These are phyloP conservation scores for Phytophthora kernoviae DNA, from an alignment of 352 stramenopile species.

Conservation along the genomic window DNA sequence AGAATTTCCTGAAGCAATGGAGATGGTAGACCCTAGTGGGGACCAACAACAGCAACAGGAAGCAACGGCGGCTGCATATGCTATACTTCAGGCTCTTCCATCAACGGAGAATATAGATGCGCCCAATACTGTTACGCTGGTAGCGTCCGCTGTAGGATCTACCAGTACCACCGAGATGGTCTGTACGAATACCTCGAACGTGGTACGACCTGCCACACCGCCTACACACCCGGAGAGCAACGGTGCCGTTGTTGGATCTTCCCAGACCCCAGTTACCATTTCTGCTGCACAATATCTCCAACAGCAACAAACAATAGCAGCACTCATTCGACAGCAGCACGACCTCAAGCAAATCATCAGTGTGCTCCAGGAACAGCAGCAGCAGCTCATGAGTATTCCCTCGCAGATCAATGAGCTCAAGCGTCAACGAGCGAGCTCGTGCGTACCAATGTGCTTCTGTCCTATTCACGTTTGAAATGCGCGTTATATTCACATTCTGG, in stretches of 20 bases:
- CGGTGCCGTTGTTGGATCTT: conserved; percentile 16
- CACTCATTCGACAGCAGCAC: conserved; percentile 79
- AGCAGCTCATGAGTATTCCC: conserved; percentile 74
- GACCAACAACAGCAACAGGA: conserved; percentile 32
- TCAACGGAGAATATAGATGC: conserved; percentile 16
- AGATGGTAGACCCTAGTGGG: conserved; percentile 19
- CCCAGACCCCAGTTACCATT: conserved; percentile 71
- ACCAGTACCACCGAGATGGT: conserved; percentile 5
- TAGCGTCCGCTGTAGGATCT: conserved; percentile 2
- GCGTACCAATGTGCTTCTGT: conserved; percentile 7
- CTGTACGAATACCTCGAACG: conserved; percentile 8
- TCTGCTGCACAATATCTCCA: conserved; percentile 75
- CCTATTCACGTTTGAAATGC: not conserved
- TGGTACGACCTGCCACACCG: conserved; percentile 13
- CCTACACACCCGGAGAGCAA: conserved; percentile 21
- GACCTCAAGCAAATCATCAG: conserved; percentile 85
- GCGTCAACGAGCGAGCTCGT: conserved; percentile 58
- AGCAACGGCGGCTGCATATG: conserved; percentile 11
- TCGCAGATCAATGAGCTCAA: conserved; percentile 71
- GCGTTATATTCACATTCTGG: conserved; percentile 6
- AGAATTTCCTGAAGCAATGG: conserved; percentile 22
- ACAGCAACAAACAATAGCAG: conserved; percentile 84
- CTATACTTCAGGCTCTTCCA: conserved; percentile 13
- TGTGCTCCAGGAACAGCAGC: conserved; percentile 79
- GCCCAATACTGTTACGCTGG: conserved; percentile 6